Percentiles rank a stretch among this genome's conserved stretches.
These are phyloP conservation scores for Neurospora tetraspora DNA, from an alignment of 495 filamentous ascomycete species.

Conservation along the genomic window DNA sequence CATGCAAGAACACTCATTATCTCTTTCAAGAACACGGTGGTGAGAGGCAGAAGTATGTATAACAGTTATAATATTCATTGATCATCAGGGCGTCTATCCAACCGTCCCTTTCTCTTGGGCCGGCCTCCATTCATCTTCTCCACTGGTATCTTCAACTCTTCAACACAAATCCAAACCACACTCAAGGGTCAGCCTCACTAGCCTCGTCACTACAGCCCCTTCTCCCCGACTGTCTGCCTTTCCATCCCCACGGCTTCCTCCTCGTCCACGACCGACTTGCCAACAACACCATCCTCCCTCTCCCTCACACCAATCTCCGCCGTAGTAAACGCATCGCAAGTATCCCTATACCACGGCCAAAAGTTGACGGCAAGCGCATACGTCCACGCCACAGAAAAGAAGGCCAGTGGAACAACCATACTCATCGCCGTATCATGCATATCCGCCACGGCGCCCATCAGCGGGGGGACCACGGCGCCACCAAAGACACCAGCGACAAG, in stretches of 20 bases:
- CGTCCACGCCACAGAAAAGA: constrained; percentile 32
- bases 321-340: constrained; percentile 49
- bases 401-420: constrained; percentile 34
- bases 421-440: constrained; percentile 22
- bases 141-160: background rate
- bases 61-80: background rate
- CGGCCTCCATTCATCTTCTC: background rate
- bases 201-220: background rate
- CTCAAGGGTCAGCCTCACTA: background rate
- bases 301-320: constrained; percentile 40
- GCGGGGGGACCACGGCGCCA: constrained; percentile 54
- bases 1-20: background rate
- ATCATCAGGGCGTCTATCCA: background rate
- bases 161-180: background rate
- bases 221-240: background rate
- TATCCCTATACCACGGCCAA: constrained; percentile 45
- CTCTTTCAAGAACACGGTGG: background rate
- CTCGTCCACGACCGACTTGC: constrained; percentile 20
- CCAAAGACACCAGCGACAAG: constrained; percentile 55
- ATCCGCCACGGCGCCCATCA: constrained; percentile 50
- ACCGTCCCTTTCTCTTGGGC: background rate
- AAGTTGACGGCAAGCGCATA: constrained; percentile 43
- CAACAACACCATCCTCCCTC: constrained; percentile 4
- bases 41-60: background rate
- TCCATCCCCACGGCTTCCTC: constrained; percentile 16